Evolutionary conservation across 1,284 basidiomycete species (phyloP).

Genomic region (Uromyces viciae-fabae): DNA sequence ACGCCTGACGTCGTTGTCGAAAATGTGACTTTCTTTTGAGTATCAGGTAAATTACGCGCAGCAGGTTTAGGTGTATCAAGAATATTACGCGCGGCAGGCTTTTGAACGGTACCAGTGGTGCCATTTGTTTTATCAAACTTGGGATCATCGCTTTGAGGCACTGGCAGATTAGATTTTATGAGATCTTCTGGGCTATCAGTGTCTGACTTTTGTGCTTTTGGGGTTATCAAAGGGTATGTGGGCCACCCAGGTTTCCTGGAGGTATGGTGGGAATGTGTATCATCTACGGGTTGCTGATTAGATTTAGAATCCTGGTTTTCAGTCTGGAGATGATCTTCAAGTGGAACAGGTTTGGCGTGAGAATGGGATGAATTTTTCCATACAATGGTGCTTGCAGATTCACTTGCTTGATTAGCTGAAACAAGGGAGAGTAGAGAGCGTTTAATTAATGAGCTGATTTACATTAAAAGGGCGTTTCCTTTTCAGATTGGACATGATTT

Average conservation of each 20-base stretch:
- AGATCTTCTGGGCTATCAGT: constrained; percentile 13
- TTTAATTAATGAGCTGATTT: neutral
- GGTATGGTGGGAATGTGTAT: neutral
- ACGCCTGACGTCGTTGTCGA: neutral
- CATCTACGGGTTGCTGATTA: neutral
- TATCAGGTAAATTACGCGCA: neutral
- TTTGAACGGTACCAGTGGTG: too few relatives aligned
- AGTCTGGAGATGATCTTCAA: too few relatives aligned
- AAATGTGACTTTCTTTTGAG: constrained; percentile 4
- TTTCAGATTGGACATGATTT: neutral
- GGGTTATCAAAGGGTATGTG: neutral
- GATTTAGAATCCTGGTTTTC: too few relatives aligned
- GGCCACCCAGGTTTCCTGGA: neutral
- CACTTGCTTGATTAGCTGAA: neutral
- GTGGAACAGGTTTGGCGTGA: too few relatives aligned
- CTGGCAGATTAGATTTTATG: neutral
- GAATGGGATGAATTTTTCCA: too few relatives aligned
- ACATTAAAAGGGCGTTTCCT: neutral
- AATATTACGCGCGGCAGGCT: too few relatives aligned
- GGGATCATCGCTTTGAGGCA: neutral
- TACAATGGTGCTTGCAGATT: too few relatives aligned
- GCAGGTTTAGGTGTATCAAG: too few relatives aligned
- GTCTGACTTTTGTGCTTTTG: neutral
- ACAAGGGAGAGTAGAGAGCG: neutral
- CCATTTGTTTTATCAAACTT: neutral